phyloP scores from a whole-genome alignment of 2,329 filamentous ascomycete genomes.

The Dothideomycetes sp. region DNA sequence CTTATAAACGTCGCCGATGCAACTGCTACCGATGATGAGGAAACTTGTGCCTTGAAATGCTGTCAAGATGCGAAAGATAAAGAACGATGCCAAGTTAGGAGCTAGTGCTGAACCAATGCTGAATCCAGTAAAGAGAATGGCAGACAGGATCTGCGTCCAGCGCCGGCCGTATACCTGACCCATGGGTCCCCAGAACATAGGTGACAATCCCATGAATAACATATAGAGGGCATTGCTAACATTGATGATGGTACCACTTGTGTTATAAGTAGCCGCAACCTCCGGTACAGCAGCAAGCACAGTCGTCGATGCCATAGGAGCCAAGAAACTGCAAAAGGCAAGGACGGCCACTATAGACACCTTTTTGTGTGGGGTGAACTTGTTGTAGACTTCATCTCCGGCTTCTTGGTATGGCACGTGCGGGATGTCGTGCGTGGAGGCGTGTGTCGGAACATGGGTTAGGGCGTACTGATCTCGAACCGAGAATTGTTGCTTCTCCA shows the following conservation, averaged over 20 bases:
- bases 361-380: constrained; percentile 52
- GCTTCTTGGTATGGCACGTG: constrained; percentile 26
- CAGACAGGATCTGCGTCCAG: constrained; percentile 44
- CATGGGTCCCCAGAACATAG: constrained; percentile 62
- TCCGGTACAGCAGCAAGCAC: constrained; percentile 65
- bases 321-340: constrained; percentile 64
- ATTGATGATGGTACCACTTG: constrained; percentile 59
- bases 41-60: constrained; percentile 68
- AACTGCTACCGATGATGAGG: constrained; percentile 58
- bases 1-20: constrained; percentile 49
- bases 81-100: constrained; percentile 60
- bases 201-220: constrained; percentile 60
- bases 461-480: constrained; percentile 3
- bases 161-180: constrained; percentile 39
- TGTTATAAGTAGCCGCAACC: constrained; percentile 53
- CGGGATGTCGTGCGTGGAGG: constrained; percentile 13
- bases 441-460: constrained; percentile 11
- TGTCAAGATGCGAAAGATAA: constrained; percentile 62
- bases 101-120: constrained; percentile 63
- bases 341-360: constrained; percentile 55
- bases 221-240: constrained; percentile 66
- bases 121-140: constrained; percentile 54
- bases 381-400: constrained; percentile 50
- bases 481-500: constrained; percentile 3
- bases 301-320: constrained; percentile 63